phyloP scores from a whole-genome alignment of 2,329 filamentous ascomycete genomes.

The Arthrobotrys pseudoclavata region DNA sequence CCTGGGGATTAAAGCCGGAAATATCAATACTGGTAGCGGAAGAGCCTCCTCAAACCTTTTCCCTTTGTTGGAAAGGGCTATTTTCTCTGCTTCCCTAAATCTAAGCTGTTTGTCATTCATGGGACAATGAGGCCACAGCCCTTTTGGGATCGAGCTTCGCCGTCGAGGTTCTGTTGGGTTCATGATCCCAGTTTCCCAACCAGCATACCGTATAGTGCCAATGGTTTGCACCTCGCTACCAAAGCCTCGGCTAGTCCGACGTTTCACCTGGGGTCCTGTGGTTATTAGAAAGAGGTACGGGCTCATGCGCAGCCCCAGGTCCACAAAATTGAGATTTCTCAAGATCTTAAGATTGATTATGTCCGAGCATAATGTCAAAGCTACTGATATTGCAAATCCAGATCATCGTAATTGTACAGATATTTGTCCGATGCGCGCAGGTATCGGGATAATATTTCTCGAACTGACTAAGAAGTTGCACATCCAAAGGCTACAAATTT shows the following conservation, averaged over 20 bases:
- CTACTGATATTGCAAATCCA: neutral
- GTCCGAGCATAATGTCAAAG: neutral
- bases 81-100: neutral
- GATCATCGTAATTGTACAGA: neutral
- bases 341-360: slow-evolving; percentile 12
- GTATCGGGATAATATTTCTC: slow-evolving; percentile 10
- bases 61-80: neutral
- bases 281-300: slow-evolving; percentile 16
- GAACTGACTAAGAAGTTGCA: neutral
- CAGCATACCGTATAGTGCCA: neutral
- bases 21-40: neutral
- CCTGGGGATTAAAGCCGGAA: neutral
- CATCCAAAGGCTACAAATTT: neutral
- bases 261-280: slow-evolving; percentile 17
- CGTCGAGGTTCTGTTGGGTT: neutral
- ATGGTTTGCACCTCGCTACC: slow-evolving; percentile 1
- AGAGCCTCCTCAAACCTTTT: neutral
- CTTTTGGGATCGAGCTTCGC: neutral
- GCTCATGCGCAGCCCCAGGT: neutral
- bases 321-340: slow-evolving; percentile 21
- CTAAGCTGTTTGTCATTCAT: neutral
- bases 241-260: slow-evolving; percentile 1
- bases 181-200: neutral
- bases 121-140: neutral
- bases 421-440: slow-evolving; percentile 4